Percentiles rank a stretch among this genome's conserved stretches.
Conservation (phyloP, 345 rosid genomes). For the Citrus medica region DNA sequence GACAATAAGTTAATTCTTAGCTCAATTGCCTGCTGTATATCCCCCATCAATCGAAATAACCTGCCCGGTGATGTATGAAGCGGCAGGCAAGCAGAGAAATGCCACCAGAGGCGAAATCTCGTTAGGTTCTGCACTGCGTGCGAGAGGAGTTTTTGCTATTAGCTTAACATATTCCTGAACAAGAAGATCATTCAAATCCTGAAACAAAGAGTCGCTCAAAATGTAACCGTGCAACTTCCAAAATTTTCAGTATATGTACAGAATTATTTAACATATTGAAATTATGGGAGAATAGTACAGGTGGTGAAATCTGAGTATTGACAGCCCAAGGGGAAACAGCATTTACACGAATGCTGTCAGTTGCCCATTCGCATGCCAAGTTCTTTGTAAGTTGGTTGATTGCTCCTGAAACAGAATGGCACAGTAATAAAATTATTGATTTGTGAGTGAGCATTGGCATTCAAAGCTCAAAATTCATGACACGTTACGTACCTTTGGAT, state of each 20-base stretch:
- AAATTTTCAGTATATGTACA: neutral
- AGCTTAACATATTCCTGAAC: neutral
- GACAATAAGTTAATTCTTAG: neutral
- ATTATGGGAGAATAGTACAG: constrained; percentile 9
- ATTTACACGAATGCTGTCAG: constrained; percentile 33
- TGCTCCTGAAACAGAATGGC: constrained; percentile 20
- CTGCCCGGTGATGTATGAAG: constrained; percentile 27
- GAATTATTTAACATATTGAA: neutral
- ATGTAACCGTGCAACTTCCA: neutral
- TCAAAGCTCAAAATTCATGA: neutral
- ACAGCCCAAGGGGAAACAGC: constrained; percentile 34
- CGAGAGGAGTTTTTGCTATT: constrained; percentile 5
- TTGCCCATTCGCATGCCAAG: constrained; percentile 44
- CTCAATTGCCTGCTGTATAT: constrained; percentile 8
- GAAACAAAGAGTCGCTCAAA: neutral
- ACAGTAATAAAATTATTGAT: neutral
- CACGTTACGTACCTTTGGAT: constrained; percentile 29
- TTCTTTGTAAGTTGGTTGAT: constrained; percentile 31
- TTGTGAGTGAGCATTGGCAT: neutral
- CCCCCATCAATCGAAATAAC: constrained; percentile 27
- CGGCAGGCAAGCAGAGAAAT: constrained; percentile 27
- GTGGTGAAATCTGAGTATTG: constrained; percentile 16
- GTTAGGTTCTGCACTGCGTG: constrained; percentile 3
- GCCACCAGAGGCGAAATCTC: constrained; percentile 27
- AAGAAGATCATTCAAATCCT: neutral